These are phyloP conservation scores for Aureobasidium namibiae DNA, from an alignment of 2,329 filamentous ascomycete genomes.

Conservation along the genomic window DNA sequence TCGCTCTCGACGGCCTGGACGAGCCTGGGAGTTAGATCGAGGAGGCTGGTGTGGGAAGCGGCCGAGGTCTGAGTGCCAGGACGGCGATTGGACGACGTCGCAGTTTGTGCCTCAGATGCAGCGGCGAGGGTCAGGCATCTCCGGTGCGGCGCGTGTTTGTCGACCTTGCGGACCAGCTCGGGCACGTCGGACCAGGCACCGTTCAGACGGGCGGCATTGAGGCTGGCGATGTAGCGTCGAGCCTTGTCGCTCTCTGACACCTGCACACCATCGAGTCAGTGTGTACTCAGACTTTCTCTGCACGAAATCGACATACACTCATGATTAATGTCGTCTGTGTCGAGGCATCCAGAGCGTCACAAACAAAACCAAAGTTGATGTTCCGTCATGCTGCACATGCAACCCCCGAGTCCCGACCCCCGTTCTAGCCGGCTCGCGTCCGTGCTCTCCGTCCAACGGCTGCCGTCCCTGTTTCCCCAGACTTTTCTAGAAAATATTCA, in stretches of 20 bases:
- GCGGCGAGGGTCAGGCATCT: conserved; percentile 53
- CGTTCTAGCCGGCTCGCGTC: neutral
- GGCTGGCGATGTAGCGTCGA: conserved; percentile 67
- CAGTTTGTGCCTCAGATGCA: conserved; percentile 38
- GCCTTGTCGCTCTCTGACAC: conserved; percentile 62
- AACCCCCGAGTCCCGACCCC: neutral
- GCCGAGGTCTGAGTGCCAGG: conserved; percentile 35
- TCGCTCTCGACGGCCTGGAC: conserved; percentile 28
- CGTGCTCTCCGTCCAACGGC: neutral
- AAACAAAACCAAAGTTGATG: conserved; percentile 1
- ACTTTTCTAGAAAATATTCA: conserved; percentile 1
- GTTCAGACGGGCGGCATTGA: conserved; percentile 81
- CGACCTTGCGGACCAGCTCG: conserved; percentile 84
- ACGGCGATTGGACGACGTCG: conserved; percentile 33
- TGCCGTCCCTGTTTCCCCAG: neutral
- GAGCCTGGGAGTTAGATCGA: conserved; percentile 14
- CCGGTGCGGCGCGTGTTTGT: conserved; percentile 82
- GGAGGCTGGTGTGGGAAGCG: conserved; percentile 18
- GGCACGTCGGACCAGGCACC: conserved; percentile 80
- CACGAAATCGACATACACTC: neutral
- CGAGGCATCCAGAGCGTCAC: neutral
- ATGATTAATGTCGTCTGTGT: neutral
- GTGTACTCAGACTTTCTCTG: too few relatives aligned
- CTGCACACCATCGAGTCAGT: conserved; percentile 22
- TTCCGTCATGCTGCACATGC: neutral